Evolutionary conservation across 2,329 filamentous ascomycete genomes (phyloP), one percentile per base, ranked within the genome.

Genomic region (Trichophyton benhamiae): DNA sequence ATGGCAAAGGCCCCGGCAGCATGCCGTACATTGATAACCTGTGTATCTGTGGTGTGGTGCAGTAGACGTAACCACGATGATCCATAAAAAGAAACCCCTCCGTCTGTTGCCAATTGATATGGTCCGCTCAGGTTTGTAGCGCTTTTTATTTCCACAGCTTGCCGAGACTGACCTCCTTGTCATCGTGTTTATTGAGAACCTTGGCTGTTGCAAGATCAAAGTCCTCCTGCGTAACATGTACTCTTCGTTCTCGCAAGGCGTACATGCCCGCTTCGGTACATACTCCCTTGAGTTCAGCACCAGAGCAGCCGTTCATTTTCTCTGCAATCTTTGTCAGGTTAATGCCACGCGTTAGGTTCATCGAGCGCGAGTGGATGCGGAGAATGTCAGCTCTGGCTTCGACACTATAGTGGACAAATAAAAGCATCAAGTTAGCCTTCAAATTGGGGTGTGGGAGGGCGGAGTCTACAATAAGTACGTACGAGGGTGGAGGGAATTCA

Each of bases 261-360:
- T 94, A 99, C 94, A 99, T 99, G 70, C 94, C 94, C 2, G 94
- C 91, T 77, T 99, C 94, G 53, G 94, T 99, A 75, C 94, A 99
- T 57, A 99, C 94, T 79, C 94, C 94, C 84, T 99, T 99, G 69
- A 99, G 78, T 78, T 99, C 94, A 60, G 94, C 94, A 64, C 94
- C 94, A 2, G 91, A 96, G 77, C 94, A 99, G 59, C 94, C 94
- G 71, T 96, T 96, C 94, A 99, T 99, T 84, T 97, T 97, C 81
- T 99, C 94, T 33, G 94, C 94, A 69, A 97, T 95, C 85, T 99
- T 99, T 70, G 84, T 95, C 66, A 99, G 80, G 77, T 99, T 95
- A 79, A 99, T 97, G 59, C 94, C 94, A 71, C 94, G 85, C 13
- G 94, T 99, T 69, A 99, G 77, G 78, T 99, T 99, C 94, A 99